phyloP scores from a whole-genome alignment of 805 yeast species.

The Candida rishiriensis region DNA sequence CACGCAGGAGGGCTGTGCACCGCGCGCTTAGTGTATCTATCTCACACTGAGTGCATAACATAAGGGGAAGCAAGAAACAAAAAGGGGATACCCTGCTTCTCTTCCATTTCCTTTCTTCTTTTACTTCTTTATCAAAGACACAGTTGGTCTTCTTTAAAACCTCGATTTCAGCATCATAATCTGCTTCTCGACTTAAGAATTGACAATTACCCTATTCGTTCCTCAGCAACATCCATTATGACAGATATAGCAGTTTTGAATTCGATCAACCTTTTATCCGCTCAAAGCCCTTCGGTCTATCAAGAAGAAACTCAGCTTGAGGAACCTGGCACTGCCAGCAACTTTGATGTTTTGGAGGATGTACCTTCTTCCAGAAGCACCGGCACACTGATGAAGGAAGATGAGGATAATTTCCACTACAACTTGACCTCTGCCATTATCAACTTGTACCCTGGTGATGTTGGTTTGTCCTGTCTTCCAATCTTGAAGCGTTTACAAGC shows the following conservation, averaged over 20 bases:
- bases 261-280: constrained; percentile 18
- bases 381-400: constrained; percentile 10
- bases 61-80: not conserved
- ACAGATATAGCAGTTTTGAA: constrained; percentile 13
- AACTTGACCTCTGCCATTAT: constrained; percentile 25
- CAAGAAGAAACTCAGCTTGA: constrained; percentile 8
- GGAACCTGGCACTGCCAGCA: constrained; percentile 5
- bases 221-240: not conserved
- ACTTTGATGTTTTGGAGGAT: constrained; percentile 5
- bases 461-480: constrained; percentile 29
- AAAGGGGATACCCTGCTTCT: not conserved
- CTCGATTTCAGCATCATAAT: no score
- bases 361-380: constrained; percentile 14
- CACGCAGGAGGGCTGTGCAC: not conserved
- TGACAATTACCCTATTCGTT: not conserved
- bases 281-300: constrained; percentile 15
- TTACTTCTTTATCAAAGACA: not conserved
- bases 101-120: not conserved
- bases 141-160: no score
- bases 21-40: no score
- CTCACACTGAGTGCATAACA: not conserved
- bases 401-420: constrained; percentile 20
- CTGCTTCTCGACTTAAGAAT: no score
- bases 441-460: constrained; percentile 20
- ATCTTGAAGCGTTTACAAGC: constrained; percentile 26